Evolutionary conservation across 2,329 filamentous ascomycete species (phyloP), one percentile per base, ranked within the genome.

Genomic region (Botrytis porri): DNA sequence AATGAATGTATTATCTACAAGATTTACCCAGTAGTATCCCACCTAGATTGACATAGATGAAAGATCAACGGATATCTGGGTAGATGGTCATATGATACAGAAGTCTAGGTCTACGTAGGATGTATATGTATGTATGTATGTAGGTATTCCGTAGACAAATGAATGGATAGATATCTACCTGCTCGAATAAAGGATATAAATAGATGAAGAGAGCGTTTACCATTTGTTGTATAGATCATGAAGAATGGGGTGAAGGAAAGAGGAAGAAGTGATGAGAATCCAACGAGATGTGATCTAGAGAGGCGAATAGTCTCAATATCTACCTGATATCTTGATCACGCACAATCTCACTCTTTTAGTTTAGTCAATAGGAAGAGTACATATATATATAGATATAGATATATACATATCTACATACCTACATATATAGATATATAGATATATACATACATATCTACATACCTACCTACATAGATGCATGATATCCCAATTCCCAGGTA

Each of bases 291-390:
- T n/a, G 7, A 29, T 54, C 25, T 14, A 25, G 43, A 4, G 32
- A 66, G 45, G 32, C 64, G 37, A 66, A 66, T n/a, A 6, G 12
- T 54, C 5, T 54, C 2, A 16, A 54, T 54, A n/a, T n/a, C 48
- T 37, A 48, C 29, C 22, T 57, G 9, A 29, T 35, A 9, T 12
- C 35, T 54, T 6, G 35, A 14, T 39, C 48, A 54, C 57, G 48
- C 64, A 67, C 32, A 32, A 22, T 39, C 39, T 29, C 25, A 7
- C 39, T 14, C 16, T 54, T 67, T 35, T 1, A 57, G 45, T 39
- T 25, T 67, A 67, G 64, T 67, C 64, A 54, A 67, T 67, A 67
- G 45, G 64, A 67, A 32, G 45, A 14, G 45, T 6, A 39, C 22
- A 25, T 48, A 12, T 6, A 12, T 39, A 10, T 39, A 10, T 39